Conservation (phyloP, 768 basidiomycete species). For the Pleurotus giganteus region DNA sequence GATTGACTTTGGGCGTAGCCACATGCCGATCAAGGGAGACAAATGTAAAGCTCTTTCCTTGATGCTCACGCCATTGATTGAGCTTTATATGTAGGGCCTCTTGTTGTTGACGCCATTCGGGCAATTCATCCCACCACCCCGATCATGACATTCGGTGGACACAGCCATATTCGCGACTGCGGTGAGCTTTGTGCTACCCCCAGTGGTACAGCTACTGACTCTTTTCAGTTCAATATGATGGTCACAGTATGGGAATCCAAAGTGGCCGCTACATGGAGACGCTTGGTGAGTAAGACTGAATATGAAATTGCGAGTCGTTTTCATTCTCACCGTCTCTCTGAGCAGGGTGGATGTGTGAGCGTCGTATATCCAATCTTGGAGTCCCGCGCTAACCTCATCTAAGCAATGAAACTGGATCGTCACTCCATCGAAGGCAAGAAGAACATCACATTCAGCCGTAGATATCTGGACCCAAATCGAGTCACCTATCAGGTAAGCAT, state of each 20-base stretch:
- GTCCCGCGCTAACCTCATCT: not conserved
- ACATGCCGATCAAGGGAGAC: conserved; percentile 77
- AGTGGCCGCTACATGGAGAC: conserved; percentile 93
- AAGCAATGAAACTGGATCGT: conserved; percentile 4
- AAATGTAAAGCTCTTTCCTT: conserved; percentile 45
- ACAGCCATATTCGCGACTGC: conserved; percentile 80
- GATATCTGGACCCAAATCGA: conserved; percentile 79
- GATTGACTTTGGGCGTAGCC: conserved; percentile 36
- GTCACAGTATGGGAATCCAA: conserved; percentile 73
- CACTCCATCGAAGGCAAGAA: conserved; percentile 44
- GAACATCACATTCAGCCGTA: conserved; percentile 61
- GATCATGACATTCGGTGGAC: conserved; percentile 81
- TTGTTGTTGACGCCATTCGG: conserved; percentile 71
- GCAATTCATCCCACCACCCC: conserved; percentile 68
- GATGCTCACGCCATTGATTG: not conserved
- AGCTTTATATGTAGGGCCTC: conserved; percentile 46
- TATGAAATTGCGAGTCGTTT: not conserved
- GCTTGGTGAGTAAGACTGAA: conserved; percentile 47
- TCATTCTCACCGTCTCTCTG: conserved; percentile 11
- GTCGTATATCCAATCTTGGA: not conserved
- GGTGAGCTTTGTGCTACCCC: conserved; percentile 32
- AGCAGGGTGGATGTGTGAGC: conserved; percentile 65
- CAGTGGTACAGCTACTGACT: not conserved
- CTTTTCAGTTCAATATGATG: conserved; percentile 57
- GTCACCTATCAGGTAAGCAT: conserved; percentile 64